Percentiles rank a stretch among this genome's conserved stretches.
Conservation (phyloP, 148 eudicot species). For the Diospyros lotus region DNA sequence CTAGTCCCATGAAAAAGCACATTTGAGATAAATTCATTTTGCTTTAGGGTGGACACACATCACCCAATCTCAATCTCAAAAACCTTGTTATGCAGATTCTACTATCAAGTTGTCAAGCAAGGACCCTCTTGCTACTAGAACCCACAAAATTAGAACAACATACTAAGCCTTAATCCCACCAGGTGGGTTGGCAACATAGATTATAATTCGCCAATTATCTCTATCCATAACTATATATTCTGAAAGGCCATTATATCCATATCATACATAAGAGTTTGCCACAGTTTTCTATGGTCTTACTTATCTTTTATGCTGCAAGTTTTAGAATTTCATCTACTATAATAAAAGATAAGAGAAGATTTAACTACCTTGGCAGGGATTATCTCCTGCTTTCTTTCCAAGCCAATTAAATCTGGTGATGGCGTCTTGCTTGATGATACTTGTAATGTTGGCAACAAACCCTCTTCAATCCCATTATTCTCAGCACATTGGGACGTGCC, state of each 20-base stretch:
- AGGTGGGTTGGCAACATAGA: too few relatives aligned
- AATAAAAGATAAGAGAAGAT: not conserved
- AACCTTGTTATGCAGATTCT: slow-evolving; percentile 6
- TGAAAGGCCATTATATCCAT: too few relatives aligned
- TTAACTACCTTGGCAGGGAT: slow-evolving; percentile 51
- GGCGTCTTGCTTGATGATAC: slow-evolving; percentile 24
- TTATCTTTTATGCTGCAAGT: too few relatives aligned
- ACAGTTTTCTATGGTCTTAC: too few relatives aligned
- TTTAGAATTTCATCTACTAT: too few relatives aligned
- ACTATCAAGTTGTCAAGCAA: not conserved
- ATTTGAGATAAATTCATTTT: too few relatives aligned
- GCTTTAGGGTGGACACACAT: not conserved
- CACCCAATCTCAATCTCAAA: not conserved
- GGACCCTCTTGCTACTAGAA: not conserved
- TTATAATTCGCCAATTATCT: too few relatives aligned
- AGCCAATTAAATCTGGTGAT: slow-evolving; percentile 20
- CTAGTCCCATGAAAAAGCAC: too few relatives aligned
- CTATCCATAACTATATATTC: too few relatives aligned
- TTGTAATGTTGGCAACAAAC: slow-evolving; percentile 29
- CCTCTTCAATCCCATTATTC: slow-evolving; percentile 27
- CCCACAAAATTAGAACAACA: not conserved
- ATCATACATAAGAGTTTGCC: too few relatives aligned
- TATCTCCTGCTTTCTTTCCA: slow-evolving; percentile 26
- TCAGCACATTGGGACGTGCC: slow-evolving; percentile 19
- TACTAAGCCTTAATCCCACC: too few relatives aligned